Base-by-base conservation (phyloP, 2,329 filamentous ascomycete genomes). In the Berkeleyomyces basicola region DNA sequence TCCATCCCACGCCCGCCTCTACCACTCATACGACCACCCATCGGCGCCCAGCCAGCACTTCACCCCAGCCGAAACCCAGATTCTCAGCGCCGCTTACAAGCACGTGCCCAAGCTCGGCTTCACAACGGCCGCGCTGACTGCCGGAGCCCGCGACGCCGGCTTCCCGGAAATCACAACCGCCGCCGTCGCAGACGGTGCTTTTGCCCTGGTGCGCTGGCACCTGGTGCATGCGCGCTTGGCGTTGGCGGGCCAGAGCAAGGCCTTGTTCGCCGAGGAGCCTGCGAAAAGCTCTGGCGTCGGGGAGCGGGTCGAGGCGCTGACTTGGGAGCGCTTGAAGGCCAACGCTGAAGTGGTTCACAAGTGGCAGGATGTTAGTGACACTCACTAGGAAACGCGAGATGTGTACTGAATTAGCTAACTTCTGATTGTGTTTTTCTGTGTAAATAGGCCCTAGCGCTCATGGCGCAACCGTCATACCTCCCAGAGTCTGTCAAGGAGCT, bases 81-180 rank as follows among this genome's bases (percentile, higher is more conserved):
- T 97, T 71, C 87, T 99, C 66, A 79, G 86, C 55, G 83, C 90
- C n/a, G 87, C 91, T 16, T 82, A 93, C 68, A 71, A 75, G 39
- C 87, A 95, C 72, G 84, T 97, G 7, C 90, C 90, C 16, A 73
- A 79, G 59, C 81, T 90, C 71, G 93, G 93, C 71, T 99, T 97
- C 78, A 88, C 89, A 0, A 75, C 79, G 58, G 78, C 82, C 23
- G 78, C 91, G 0, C 79, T 99, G 7, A 81, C 82, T 51, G 80
- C 87, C 31, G 93, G 92, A 65, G 89, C 89, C 65, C 84, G 84
- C 69, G 90, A 96, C 69, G 84, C 85, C 16, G 90, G 91, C 53
- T 96, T 92, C 72, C 83, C 90, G 61, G 88, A 93, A 70, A 90
- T 92, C 64, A 91, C 88, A 64, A 83, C 88, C 7, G 91, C 90